Percentiles rank a stretch among this genome's conserved stretches.
phyloP scores from a whole-genome alignment of 2,329 filamentous ascomycete genomes.

The Alternaria incomplexa region DNA sequence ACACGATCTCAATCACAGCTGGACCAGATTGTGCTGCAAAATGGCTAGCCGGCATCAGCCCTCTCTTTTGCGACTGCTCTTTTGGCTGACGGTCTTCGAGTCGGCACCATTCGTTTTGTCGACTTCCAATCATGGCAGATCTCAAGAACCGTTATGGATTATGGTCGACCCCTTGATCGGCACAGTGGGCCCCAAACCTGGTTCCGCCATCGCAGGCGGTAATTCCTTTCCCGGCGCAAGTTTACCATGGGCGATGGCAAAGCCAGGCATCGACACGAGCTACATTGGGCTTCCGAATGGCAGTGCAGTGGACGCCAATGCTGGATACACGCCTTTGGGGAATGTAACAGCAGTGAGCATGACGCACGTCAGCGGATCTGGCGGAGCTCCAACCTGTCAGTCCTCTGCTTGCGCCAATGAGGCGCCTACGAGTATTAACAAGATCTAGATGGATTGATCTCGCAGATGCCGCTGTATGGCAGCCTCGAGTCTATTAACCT shows the following conservation, averaged over 20 bases:
- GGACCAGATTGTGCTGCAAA: background rate
- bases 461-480: constrained; percentile 41
- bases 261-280: constrained; percentile 34
- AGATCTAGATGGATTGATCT: constrained; percentile 29
- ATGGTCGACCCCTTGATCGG: constrained; percentile 51
- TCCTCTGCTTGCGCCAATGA: background rate
- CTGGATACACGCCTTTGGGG: constrained; percentile 38
- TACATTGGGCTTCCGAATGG: constrained; percentile 21
- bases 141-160: background rate
- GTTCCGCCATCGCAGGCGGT: constrained; percentile 30
- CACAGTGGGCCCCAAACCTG: constrained; percentile 47
- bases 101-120: background rate
- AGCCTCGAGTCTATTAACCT: constrained; percentile 45
- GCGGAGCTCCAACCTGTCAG: constrained; percentile 19
- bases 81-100: background rate
- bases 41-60: background rate
- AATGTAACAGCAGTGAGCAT: constrained; percentile 38
- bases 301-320: constrained; percentile 26
- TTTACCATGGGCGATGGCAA: constrained; percentile 36
- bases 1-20: background rate
- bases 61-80: background rate
- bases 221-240: constrained; percentile 35
- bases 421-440: background rate
- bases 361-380: constrained; percentile 34
- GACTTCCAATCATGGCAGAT: background rate